A percentile compares a stretch with the other conserved stretches of the same genome.
Conservation (phyloP, 805 yeast genomes). For the Brettanomyces nanus region DNA sequence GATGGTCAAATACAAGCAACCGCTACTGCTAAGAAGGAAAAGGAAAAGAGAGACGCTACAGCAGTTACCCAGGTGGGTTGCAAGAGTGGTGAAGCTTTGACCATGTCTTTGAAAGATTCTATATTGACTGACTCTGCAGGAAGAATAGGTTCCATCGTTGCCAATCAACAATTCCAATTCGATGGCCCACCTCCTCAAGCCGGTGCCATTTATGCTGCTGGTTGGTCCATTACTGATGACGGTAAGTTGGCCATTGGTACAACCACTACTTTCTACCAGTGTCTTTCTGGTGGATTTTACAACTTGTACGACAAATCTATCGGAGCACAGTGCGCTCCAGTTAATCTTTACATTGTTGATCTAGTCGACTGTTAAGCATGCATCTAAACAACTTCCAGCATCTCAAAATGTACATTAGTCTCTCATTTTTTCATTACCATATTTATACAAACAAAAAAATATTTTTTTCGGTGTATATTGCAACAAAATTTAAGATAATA, state of each 20-base stretch:
- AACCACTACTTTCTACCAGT: constrained; percentile 42
- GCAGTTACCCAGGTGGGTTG: constrained; percentile 27
- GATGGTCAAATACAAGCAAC: constrained; percentile 24
- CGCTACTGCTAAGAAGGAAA: constrained; percentile 18
- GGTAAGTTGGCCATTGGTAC: constrained; percentile 45
- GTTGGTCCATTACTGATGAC: constrained; percentile 40
- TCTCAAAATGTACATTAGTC: background rate
- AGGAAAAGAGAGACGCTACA: constrained; percentile 22
- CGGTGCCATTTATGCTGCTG: constrained; percentile 45
- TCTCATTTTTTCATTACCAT: background rate
- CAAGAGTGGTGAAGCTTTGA: constrained; percentile 29
- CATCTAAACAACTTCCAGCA: background rate
- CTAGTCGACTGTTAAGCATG: constrained; percentile 28
- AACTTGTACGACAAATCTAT: constrained; percentile 45
- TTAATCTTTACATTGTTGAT: constrained; percentile 37
- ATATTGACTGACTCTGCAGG: constrained; percentile 38
- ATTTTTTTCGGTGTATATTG: background rate
- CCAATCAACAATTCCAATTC: constrained; percentile 58
- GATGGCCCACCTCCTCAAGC: constrained; percentile 64
- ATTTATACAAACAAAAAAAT: constrained; percentile 4
- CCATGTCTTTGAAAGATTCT: constrained; percentile 34
- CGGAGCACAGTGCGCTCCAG: constrained; percentile 39
- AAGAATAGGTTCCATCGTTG: constrained; percentile 52
- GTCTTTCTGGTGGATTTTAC: constrained; percentile 50
- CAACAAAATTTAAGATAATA: background rate